Percentiles rank a stretch among this genome's conserved stretches.
phyloP scores from a whole-genome alignment of 306 rosid species.

The Quillaja saponaria region DNA sequence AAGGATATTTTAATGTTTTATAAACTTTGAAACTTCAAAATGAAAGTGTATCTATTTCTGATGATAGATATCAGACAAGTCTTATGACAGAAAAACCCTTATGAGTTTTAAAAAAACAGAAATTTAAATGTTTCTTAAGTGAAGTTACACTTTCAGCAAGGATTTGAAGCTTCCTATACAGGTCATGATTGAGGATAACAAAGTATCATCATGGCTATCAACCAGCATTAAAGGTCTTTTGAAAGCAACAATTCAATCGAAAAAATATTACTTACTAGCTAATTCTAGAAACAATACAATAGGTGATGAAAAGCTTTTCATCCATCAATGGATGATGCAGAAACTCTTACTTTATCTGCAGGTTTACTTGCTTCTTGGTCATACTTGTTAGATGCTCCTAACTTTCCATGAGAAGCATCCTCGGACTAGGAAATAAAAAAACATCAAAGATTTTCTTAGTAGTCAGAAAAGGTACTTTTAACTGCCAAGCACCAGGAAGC shows the following conservation, averaged over 20 bases:
- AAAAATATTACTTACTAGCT: no score
- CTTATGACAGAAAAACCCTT: neutral
- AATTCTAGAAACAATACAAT: no score
- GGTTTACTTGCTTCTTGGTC: slow-evolving; percentile 52
- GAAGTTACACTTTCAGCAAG: no score
- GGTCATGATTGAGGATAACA: no score
- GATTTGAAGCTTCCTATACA: no score
- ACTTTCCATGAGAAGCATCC: slow-evolving; percentile 47
- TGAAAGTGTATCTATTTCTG: no score
- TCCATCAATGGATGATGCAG: neutral
- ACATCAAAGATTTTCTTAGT: slow-evolving; percentile 15
- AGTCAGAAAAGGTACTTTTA: slow-evolving; percentile 8
- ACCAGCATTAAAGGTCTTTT: no score
- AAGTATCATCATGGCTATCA: no score
- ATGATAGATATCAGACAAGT: no score
- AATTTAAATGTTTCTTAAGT: neutral
- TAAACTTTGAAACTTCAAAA: no score
- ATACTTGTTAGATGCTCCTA: slow-evolving; percentile 39
- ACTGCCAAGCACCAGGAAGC: slow-evolving; percentile 21
- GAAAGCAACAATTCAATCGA: no score
- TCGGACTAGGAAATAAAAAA: slow-evolving; percentile 41
- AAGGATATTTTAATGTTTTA: neutral
- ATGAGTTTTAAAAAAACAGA: neutral
- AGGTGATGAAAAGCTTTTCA: no score
- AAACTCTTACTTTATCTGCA: slow-evolving; percentile 42